phyloP scores from a whole-genome alignment of 2,329 filamentous ascomycete genomes.

The Bipolaris gigantea region DNA sequence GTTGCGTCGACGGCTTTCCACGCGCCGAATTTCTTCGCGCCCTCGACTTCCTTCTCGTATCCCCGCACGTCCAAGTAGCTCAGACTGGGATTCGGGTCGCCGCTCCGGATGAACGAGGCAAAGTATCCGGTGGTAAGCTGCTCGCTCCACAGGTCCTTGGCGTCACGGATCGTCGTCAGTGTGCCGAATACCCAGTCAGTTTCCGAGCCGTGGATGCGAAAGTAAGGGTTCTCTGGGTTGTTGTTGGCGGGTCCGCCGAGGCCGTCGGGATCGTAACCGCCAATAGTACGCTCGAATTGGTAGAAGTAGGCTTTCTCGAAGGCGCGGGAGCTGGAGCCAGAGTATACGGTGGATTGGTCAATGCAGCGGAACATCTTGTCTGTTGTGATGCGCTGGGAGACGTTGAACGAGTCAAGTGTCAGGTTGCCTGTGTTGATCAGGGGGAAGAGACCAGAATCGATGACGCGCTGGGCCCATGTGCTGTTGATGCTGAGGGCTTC shows the following conservation, averaged over 20 bases:
- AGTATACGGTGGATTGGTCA: conserved; percentile 61
- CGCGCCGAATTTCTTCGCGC: conserved; percentile 44
- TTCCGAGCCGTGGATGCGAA: conserved; percentile 61
- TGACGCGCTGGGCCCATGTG: conserved; percentile 38
- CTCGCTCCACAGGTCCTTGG: conserved; percentile 51
- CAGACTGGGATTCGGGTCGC: conserved; percentile 55
- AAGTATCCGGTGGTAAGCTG: conserved; percentile 55
- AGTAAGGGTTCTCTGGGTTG: conserved; percentile 56
- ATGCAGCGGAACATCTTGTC: conserved; percentile 63
- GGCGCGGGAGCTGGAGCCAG: conserved; percentile 50
- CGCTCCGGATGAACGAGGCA: conserved; percentile 54
- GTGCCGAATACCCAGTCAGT: conserved; percentile 57
- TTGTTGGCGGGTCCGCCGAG: conserved; percentile 54
- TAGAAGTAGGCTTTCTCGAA: conserved; percentile 61
- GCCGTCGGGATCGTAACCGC: conserved; percentile 57
- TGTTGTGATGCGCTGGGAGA: conserved; percentile 58
- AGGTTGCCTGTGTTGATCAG: conserved; percentile 52
- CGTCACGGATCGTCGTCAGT: conserved; percentile 53
- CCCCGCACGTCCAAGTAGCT: conserved; percentile 52
- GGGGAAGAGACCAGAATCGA: conserved; percentile 55
- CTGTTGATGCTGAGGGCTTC: conserved; percentile 52
- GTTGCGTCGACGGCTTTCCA: conserved; percentile 39
- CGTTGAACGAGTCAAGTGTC: conserved; percentile 60
- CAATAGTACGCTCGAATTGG: conserved; percentile 61
- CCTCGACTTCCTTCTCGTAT: conserved; percentile 49